phyloP scores from a whole-genome alignment of 495 filamentous ascomycete genomes.

The Xylaria bambusicola region DNA sequence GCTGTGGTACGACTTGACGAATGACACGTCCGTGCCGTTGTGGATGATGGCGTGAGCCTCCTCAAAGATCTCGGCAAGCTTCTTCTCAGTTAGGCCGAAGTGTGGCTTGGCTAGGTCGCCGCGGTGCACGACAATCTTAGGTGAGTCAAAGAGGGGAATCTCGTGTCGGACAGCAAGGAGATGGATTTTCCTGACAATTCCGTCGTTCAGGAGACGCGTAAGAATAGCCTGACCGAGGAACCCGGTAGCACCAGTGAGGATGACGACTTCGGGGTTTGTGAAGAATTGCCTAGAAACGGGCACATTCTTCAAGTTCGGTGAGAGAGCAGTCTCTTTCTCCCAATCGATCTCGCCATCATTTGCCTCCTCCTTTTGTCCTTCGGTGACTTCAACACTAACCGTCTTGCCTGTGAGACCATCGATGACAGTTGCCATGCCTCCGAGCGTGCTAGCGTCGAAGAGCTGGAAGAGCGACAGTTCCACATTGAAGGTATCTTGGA shows the following conservation, averaged over 20 bases:
- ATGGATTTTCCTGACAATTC: conserved; percentile 22
- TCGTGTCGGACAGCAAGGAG: conserved; percentile 21
- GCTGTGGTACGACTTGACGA: conserved; percentile 49
- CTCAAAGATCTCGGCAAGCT: conserved; percentile 29
- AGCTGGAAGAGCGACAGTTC: conserved; percentile 23
- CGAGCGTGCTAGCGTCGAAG: conserved; percentile 32
- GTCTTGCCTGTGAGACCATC: not conserved
- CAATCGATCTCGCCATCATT: conserved; percentile 19
- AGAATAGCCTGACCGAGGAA: not conserved
- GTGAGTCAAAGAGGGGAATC: conserved; percentile 34
- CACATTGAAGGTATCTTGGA: conserved; percentile 19
- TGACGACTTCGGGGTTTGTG: not conserved
- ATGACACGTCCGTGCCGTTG: conserved; percentile 54
- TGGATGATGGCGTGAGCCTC: conserved; percentile 51
- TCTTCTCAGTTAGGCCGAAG: conserved; percentile 40
- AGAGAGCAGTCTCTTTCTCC: conserved; percentile 28
- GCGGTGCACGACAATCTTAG: conserved; percentile 11
- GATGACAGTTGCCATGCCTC: conserved; percentile 29
- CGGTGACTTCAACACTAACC: not conserved
- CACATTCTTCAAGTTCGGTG: not conserved
- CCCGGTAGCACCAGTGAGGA: not conserved
- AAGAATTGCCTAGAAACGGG: not conserved
- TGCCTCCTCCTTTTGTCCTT: not conserved
- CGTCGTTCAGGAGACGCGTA: conserved; percentile 14
- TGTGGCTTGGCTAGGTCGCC: conserved; percentile 27